Evolutionary conservation across 2,329 filamentous ascomycete species (phyloP).

Genomic region (Diplocarpon mali): DNA sequence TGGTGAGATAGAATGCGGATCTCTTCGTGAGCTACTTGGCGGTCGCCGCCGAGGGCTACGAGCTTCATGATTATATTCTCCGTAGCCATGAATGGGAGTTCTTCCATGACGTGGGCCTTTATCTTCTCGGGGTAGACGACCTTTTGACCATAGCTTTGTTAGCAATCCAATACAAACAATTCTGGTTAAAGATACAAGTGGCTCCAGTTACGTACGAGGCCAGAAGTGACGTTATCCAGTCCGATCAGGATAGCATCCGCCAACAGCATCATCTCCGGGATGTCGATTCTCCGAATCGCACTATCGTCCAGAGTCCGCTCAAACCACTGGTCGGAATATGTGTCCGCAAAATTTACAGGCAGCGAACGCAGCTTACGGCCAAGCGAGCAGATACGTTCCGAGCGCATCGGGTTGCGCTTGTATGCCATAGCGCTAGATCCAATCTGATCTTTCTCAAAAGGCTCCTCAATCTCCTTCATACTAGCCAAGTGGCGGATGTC

Average conservation of each 20-base stretch:
- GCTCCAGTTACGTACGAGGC: not conserved
- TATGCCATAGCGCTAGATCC: slow-evolving; percentile 41
- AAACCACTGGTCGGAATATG: slow-evolving; percentile 59
- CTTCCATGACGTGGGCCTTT: slow-evolving; percentile 53
- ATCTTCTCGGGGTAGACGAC: slow-evolving; percentile 71
- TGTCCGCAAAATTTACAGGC: slow-evolving; percentile 36
- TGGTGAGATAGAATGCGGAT: slow-evolving; percentile 75
- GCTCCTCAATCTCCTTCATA: slow-evolving; percentile 79
- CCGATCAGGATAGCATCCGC: slow-evolving; percentile 58
- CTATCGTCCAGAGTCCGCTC: slow-evolving; percentile 58
- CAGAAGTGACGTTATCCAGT: slow-evolving; percentile 58
- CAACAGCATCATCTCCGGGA: slow-evolving; percentile 57
- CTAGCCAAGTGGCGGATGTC: slow-evolving; percentile 66
- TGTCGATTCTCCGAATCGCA: slow-evolving; percentile 51
- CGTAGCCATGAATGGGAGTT: slow-evolving; percentile 81
- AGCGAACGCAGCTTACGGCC: slow-evolving; percentile 32
- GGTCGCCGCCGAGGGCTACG: slow-evolving; percentile 55
- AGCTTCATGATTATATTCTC: slow-evolving; percentile 69
- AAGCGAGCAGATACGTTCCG: slow-evolving; percentile 36
- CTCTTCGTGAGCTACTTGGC: slow-evolving; percentile 72
- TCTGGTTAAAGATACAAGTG: not conserved
- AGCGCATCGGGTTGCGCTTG: slow-evolving; percentile 40
- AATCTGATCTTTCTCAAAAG: slow-evolving; percentile 71
- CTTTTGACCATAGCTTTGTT: not conserved
- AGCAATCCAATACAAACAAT: not conserved